A percentile compares a stretch with the other conserved stretches of the same genome.
These are phyloP conservation scores for Pseudocercospora pini-densiflorae DNA, from an alignment of 2,329 filamentous ascomycete species.

Conservation along the genomic window DNA sequence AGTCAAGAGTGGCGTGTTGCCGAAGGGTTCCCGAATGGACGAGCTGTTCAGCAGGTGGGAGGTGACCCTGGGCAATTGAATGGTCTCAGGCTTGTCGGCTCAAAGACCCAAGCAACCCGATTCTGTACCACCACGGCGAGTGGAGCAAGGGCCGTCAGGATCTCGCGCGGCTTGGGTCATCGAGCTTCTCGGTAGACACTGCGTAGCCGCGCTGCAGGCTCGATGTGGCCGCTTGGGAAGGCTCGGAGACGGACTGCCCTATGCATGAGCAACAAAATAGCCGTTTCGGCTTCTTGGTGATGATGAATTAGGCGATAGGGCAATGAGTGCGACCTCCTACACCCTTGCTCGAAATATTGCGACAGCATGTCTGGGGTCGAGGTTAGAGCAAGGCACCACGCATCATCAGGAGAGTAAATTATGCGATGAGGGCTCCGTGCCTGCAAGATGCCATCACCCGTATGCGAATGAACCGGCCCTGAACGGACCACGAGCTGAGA, in stretches of 20 bases:
- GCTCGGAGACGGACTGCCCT: neutral
- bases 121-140: neutral
- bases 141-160: neutral
- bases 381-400: neutral
- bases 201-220: neutral
- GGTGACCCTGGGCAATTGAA: neutral
- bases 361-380: neutral
- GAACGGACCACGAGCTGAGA: neutral
- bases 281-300: neutral
- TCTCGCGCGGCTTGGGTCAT: neutral
- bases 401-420: neutral
- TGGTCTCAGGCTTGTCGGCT: neutral
- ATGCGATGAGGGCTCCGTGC: neutral
- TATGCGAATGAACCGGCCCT: neutral
- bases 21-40: neutral
- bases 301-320: neutral
- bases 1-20: neutral
- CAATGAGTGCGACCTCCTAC: neutral
- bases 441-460: neutral
- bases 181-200: neutral
- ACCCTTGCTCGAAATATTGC: neutral
- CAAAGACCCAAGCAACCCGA: neutral
- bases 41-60: neutral
- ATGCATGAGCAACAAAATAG: neutral
- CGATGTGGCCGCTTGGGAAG: neutral